Evolutionary conservation across 108 stramenopile genomes (phyloP).

Genomic region (Skeletonema menzelii): DNA sequence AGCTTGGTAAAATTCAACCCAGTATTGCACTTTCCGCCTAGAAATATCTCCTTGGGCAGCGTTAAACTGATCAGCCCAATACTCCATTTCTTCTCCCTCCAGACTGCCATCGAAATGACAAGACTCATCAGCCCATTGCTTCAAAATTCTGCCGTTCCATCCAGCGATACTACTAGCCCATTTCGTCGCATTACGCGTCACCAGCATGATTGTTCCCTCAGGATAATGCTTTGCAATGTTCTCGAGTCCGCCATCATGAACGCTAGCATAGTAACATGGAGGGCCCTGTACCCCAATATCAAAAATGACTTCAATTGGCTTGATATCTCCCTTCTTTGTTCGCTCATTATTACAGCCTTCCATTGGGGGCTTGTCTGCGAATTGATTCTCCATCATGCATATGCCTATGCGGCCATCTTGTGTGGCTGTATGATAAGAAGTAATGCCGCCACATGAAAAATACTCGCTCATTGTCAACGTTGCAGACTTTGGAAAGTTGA

Average conservation of each 20-base stretch:
- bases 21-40: slow-evolving; percentile 17
- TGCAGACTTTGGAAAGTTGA: slow-evolving; percentile 46
- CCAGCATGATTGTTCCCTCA: slow-evolving; percentile 24
- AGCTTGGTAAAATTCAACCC: slow-evolving; percentile 50
- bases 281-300: slow-evolving; percentile 37
- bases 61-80: slow-evolving; percentile 20
- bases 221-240: slow-evolving; percentile 36
- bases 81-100: slow-evolving; percentile 22
- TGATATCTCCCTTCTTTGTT: neutral
- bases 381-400: slow-evolving; percentile 48
- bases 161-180: slow-evolving; percentile 23
- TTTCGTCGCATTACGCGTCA: slow-evolving; percentile 11
- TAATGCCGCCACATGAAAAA: slow-evolving; percentile 40
- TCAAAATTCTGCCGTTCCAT: slow-evolving; percentile 13
- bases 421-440: slow-evolving; percentile 32
- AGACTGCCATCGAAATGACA: slow-evolving; percentile 38
- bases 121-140: slow-evolving; percentile 7
- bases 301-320: slow-evolving; percentile 20
- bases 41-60: neutral
- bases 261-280: slow-evolving; percentile 20
- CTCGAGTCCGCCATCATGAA: slow-evolving; percentile 42
- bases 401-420: slow-evolving; percentile 36
- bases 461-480: slow-evolving; percentile 40
- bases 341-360: slow-evolving; percentile 18
- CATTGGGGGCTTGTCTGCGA: slow-evolving; percentile 25